Base-by-base conservation (phyloP, 805 yeast species). In the Hagleromyces aurorensis region DNA sequence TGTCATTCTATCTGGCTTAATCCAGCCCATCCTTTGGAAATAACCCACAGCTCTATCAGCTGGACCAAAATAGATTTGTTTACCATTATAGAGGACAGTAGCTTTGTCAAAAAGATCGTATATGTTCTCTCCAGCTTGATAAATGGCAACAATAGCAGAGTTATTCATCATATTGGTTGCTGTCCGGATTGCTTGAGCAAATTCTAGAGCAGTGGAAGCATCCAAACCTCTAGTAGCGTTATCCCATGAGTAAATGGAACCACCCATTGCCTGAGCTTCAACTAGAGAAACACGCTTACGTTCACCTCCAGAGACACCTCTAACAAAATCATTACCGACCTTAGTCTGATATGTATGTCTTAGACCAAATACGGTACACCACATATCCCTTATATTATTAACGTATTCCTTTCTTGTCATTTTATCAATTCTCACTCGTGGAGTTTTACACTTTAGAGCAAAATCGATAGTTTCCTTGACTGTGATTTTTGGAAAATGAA, bases 231-330 rank as follows among this genome's bases (percentile, higher is more conserved):
- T 66, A 11, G 83, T 76, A 14, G 81, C 77, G 43, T 75, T 76
- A 57, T 75, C 83, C 71, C 76, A 75, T 39, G 79, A 72, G 41
- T 64, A 73, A 13, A 74, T 60, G 5, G 71, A 59, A 6, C 70
- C 75, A 31, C 69, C 62, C 46, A 69, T 60, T 18, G 70, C 64
- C 44, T 70, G 64, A 3, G 72, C 79, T 53, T 76, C 83, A 3
- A 78, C 82, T 43, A 76, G 68, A 4, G 81, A 73, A 14, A 75
- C 81, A 60, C 83, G 71, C 57, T 76, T 76, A 44, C 83, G 61
- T 58, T 76, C 80, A 57, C 83, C 83, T 47, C 83, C 83, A 19
- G 81, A 74, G 25, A 76, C 73, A 55, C 83, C 83, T 53, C 81
- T 65, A 11, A 76, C 72, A 33, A 68, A 70, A 50, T 76, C 82